Percentiles rank a stretch among this genome's conserved stretches.
These are phyloP conservation scores for Hyaloscypha bicolor DNA, from an alignment of 495 filamentous ascomycete species.

Conservation along the genomic window DNA sequence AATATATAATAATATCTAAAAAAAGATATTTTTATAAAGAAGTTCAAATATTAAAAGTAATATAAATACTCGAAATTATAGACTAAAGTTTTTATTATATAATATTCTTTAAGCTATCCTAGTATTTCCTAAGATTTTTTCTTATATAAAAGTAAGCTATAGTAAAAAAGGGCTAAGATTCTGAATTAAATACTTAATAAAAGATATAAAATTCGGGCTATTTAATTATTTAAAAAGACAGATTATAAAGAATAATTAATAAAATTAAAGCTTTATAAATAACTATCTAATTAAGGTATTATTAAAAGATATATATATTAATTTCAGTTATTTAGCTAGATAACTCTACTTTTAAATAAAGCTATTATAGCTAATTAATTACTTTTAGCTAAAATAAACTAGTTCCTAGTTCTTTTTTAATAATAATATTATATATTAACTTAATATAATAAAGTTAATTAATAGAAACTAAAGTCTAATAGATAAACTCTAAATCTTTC, in stretches of 20 bases:
- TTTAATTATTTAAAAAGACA: background rate
- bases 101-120: no score
- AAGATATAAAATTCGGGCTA: background rate
- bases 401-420: slow-evolving; percentile 55
- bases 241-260: background rate
- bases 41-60: background rate
- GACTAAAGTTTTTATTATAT: no score
- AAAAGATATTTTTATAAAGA: background rate
- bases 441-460: no score
- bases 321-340: background rate
- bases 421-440: no score
- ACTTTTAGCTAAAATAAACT: background rate
- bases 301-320: background rate
- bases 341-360: background rate
- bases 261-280: slow-evolving; percentile 2
- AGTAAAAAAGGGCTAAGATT: background rate
- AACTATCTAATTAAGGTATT: background rate
- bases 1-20: background rate
- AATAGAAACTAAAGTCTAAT: no score
- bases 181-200: slow-evolving; percentile 1
- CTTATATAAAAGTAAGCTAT: background rate
- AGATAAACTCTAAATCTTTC: no score
- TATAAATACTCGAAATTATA: background rate
- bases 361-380: background rate
- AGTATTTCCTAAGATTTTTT: background rate